Conservation (phyloP, 1,139 yeast genomes). For the Debaryomyces sp. region DNA sequence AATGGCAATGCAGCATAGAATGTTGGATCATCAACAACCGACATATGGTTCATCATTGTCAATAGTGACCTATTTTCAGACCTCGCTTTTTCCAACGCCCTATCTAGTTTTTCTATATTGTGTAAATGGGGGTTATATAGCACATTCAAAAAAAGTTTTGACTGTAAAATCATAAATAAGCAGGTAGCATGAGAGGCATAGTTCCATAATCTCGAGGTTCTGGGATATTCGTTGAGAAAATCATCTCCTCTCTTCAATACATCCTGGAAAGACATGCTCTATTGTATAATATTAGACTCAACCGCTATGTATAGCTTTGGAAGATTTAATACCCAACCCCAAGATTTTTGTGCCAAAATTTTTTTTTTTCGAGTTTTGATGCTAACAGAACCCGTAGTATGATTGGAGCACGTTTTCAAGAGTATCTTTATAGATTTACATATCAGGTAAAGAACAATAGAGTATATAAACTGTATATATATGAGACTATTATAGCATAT, state of each 20-base stretch:
- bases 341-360: slow-evolving; percentile 3
- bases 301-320: neutral
- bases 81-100: slow-evolving; percentile 63
- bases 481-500: neutral
- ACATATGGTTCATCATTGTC: slow-evolving; percentile 96
- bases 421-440: neutral
- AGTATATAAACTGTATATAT: neutral
- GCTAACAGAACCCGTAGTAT: neutral
- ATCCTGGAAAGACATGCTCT: slow-evolving; percentile 67
- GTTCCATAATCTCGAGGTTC: slow-evolving; percentile 64
- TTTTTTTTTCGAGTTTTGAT: slow-evolving; percentile 2
- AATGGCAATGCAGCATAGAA: slow-evolving; percentile 86
- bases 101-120: slow-evolving; percentile 63
- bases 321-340: neutral
- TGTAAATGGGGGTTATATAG: slow-evolving; percentile 66
- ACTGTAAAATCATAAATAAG: slow-evolving; percentile 60
- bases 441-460: neutral
- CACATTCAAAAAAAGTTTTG: slow-evolving; percentile 63
- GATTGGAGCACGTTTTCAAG: neutral
- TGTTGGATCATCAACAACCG: slow-evolving; percentile 91
- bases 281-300: neutral
- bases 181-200: slow-evolving; percentile 71
- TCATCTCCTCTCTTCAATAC: slow-evolving; percentile 78
- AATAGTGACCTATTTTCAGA: slow-evolving; percentile 71
- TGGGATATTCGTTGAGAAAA: slow-evolving; percentile 63